A percentile compares a stretch with the other conserved stretches of the same genome.
phyloP scores from a whole-genome alignment of 1,284 basidiomycete genomes.

The Vanrija pseudolonga region DNA sequence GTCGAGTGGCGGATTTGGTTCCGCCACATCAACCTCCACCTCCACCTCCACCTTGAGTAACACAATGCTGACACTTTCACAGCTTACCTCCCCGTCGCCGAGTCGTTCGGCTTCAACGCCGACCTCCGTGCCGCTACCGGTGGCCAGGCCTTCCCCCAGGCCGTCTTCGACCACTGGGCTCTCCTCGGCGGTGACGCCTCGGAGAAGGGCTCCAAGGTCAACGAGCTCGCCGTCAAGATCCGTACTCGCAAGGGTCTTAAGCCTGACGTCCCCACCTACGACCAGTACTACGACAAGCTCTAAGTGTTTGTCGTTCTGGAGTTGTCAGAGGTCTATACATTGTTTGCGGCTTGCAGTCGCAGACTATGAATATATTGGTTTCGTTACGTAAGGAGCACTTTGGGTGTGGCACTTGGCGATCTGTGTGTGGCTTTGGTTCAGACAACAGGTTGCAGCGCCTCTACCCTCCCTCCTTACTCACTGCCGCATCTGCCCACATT shows the following conservation, averaged over 20 bases:
- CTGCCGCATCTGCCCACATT: too few species aligned
- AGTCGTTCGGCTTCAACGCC: conserved; percentile 99
- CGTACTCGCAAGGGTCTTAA: conserved; percentile 57
- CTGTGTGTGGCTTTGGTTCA: too few species aligned
- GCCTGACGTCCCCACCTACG: conserved; percentile 79
- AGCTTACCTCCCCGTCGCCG: conserved; percentile 87
- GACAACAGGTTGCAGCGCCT: too few species aligned
- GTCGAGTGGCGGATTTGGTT: background rate
- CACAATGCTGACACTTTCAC: conserved; percentile 1
- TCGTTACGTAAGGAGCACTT: too few species aligned
- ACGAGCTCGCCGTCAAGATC: conserved; percentile 76
- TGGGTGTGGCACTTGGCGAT: too few species aligned
- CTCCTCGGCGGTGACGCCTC: conserved; percentile 53
- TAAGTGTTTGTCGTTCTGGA: conserved; percentile 25
- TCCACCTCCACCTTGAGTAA: background rate
- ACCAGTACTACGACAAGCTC: conserved; percentile 86
- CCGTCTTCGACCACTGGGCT: conserved; percentile 91
- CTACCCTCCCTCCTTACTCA: too few species aligned
- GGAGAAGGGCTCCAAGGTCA: conserved; percentile 71
- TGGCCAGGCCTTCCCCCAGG: conserved; percentile 98
- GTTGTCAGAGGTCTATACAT: too few species aligned
- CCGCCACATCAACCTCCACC: background rate
- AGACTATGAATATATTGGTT: too few species aligned
- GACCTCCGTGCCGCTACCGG: conserved; percentile 87
- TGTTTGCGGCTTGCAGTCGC: too few species aligned